Conservation (phyloP, 768 basidiomycete genomes). For the Nidularia sp. region DNA sequence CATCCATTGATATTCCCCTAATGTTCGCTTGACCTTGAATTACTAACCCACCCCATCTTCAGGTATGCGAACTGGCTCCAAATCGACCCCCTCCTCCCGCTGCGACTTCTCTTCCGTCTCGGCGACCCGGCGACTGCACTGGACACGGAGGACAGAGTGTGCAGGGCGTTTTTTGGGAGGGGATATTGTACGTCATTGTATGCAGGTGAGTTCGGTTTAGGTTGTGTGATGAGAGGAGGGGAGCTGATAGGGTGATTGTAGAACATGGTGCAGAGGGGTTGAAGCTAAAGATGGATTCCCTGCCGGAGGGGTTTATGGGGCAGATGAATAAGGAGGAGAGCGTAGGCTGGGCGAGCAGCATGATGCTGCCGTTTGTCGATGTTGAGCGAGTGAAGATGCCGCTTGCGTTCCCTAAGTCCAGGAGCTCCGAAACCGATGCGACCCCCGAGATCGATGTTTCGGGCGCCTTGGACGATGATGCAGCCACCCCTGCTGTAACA, state of each 20-base stretch:
- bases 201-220: no score
- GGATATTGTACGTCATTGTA: not conserved
- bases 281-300: not conserved
- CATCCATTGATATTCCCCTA: no score
- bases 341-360: constrained; percentile 9
- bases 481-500: no score
- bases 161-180: constrained; percentile 9
- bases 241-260: no score
- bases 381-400: constrained; percentile 4
- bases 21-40: no score
- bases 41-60: not conserved
- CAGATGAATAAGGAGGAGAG: constrained; percentile 9
- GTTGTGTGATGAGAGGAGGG: no score
- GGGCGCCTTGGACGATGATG: no score
- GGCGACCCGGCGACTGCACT: not conserved
- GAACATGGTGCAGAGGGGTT: no score
- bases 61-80: not conserved
- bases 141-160: not conserved
- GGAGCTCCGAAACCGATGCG: not conserved
- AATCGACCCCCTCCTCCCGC: not conserved
- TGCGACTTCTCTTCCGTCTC: not conserved
- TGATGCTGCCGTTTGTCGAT: constrained; percentile 10
- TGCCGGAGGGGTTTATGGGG: constrained; percentile 2
- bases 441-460: not conserved
- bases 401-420: not conserved